Evolutionary conservation across 257 asterid species (phyloP).

Genomic region (Gentiana dahurica): DNA sequence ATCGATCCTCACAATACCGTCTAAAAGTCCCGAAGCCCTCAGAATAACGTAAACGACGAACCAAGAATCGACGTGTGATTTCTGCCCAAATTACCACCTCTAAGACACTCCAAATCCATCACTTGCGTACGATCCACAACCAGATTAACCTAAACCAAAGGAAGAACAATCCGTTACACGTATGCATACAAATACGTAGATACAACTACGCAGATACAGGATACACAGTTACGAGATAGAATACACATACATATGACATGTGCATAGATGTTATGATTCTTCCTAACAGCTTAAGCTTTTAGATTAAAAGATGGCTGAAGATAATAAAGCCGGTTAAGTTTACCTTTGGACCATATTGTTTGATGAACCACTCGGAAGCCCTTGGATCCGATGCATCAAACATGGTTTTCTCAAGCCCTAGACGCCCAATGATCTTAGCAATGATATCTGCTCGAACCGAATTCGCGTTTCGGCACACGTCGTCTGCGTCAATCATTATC

Average conservation of each 20-base stretch:
- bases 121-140: constrained; percentile 90
- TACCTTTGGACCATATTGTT: constrained; percentile 85
- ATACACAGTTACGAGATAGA: too few relatives aligned
- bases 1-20: too few relatives aligned
- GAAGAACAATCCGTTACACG: too few relatives aligned
- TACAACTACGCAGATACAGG: too few relatives aligned
- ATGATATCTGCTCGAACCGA: constrained; percentile 72
- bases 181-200: too few relatives aligned
- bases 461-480: constrained; percentile 53
- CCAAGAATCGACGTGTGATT: constrained; percentile 73
- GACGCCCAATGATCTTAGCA: constrained; percentile 69
- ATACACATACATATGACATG: too few relatives aligned
- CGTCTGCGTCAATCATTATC: constrained; percentile 93
- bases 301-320: not conserved
- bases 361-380: constrained; percentile 85
- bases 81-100: constrained; percentile 74
- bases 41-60: constrained; percentile 44
- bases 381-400: constrained; percentile 78
- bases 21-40: too few relatives aligned
- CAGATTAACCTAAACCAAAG: constrained; percentile 63
- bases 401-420: constrained; percentile 90
- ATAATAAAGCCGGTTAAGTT: constrained; percentile 9
- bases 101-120: constrained; percentile 87
- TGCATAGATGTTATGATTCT: too few relatives aligned
- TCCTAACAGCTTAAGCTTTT: too few relatives aligned